Conservation (phyloP, 257 asterid species). For the Ilex asprella region DNA sequence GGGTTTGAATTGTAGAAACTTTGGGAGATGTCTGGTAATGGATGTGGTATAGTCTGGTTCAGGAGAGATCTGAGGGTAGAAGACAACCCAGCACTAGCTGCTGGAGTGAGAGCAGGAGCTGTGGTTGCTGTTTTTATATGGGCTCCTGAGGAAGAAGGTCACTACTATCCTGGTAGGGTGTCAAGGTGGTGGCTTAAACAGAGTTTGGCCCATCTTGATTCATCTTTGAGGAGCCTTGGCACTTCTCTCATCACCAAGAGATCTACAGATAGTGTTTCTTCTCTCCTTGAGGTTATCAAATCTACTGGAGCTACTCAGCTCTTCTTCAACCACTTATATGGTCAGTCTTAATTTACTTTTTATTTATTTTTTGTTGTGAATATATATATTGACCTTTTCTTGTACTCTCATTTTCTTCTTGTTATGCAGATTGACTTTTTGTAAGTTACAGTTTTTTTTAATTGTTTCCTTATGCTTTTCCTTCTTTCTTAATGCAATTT, state of each 20-base stretch:
- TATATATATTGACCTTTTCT: background rate
- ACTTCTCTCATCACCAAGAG: slow-evolving; percentile 76
- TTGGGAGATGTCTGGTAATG: slow-evolving; percentile 49
- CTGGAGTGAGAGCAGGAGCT: slow-evolving; percentile 78
- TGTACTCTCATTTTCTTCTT: background rate
- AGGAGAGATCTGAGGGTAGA: slow-evolving; percentile 94
- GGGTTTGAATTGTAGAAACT: background rate
- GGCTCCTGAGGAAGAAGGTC: slow-evolving; percentile 96
- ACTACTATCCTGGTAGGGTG: slow-evolving; percentile 73
- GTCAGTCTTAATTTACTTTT: slow-evolving; percentile 25
- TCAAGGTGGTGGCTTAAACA: slow-evolving; percentile 97
- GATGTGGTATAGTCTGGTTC: slow-evolving; percentile 87
- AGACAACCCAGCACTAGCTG: slow-evolving; percentile 84
- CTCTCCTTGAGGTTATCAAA: slow-evolving; percentile 62
- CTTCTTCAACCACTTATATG: slow-evolving; percentile 90
- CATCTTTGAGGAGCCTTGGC: slow-evolving; percentile 75
- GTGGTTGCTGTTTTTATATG: slow-evolving; percentile 69
- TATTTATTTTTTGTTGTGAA: background rate
- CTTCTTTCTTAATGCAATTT: background rate
- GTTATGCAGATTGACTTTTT: background rate
- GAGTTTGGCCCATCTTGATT: slow-evolving; percentile 69
- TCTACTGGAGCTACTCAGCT: slow-evolving; percentile 81
- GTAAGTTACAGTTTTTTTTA: background rate
- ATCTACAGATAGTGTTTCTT: slow-evolving; percentile 73
- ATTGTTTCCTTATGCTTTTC: background rate